These are phyloP conservation scores for Eutypella sp. DNA, from an alignment of 2,329 filamentous ascomycete species.

Conservation along the genomic window DNA sequence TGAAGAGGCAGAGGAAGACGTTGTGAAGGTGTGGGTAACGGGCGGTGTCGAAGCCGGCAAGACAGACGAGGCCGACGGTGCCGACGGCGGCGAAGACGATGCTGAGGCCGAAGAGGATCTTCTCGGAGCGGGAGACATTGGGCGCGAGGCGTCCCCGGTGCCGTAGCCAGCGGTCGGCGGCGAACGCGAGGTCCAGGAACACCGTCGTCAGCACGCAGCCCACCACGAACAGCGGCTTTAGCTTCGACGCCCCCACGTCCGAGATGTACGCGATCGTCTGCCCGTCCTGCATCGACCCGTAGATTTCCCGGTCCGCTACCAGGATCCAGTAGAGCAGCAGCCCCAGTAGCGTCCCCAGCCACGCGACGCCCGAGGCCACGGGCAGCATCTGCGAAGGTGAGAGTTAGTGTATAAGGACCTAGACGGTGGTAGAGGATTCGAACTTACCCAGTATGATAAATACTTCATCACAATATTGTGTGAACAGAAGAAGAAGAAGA, in stretches of 20 bases:
- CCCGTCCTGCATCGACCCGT: slow-evolving; percentile 51
- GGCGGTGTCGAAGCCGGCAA: slow-evolving; percentile 83
- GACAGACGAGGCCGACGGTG: slow-evolving; percentile 72
- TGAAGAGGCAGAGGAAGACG: slow-evolving; percentile 76
- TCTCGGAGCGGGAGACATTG: slow-evolving; percentile 62
- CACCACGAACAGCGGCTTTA: slow-evolving; percentile 76
- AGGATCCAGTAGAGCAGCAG: slow-evolving; percentile 68
- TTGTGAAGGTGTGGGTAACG: slow-evolving; percentile 64
- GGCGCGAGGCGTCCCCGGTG: slow-evolving; percentile 73
- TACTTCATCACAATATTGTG: too few species aligned
- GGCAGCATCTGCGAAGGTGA: slow-evolving; percentile 52
- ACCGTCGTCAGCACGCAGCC: slow-evolving; percentile 68
- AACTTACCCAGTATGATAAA: not conserved
- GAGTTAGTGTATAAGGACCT: not conserved
- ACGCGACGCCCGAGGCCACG: slow-evolving; percentile 59
- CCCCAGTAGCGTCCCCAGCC: slow-evolving; percentile 63
- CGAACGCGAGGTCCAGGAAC: slow-evolving; percentile 75
- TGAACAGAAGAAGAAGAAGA: too few species aligned
- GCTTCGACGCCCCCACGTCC: slow-evolving; percentile 54
- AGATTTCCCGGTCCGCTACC: slow-evolving; percentile 48
- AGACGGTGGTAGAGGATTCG: not conserved
- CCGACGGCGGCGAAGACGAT: slow-evolving; percentile 70
- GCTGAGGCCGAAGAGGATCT: slow-evolving; percentile 54
- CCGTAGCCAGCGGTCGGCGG: slow-evolving; percentile 78
- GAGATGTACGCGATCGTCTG: slow-evolving; percentile 70